Evolutionary conservation across 495 filamentous ascomycete species (phyloP).

Genomic region (Elaphomyces granulatus): DNA sequence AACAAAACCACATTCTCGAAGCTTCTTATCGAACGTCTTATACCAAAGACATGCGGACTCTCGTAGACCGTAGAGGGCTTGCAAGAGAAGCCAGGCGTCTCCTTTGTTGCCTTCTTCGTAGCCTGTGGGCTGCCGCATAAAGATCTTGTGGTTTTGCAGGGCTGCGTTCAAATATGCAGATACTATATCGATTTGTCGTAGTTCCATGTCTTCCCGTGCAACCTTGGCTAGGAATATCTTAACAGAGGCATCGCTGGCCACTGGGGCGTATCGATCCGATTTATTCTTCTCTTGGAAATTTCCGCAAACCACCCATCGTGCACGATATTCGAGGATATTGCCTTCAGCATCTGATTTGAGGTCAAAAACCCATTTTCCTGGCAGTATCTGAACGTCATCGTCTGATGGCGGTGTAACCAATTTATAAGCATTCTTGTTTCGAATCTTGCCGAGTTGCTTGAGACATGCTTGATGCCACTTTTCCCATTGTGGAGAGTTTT

Average conservation of each 20-base stretch:
- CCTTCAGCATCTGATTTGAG: background rate
- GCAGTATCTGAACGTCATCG: background rate
- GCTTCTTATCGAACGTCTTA: background rate
- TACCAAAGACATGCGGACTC: background rate
- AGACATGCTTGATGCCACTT: background rate
- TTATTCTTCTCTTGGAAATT: constrained; percentile 1
- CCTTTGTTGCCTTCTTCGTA: background rate
- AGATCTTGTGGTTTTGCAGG: background rate
- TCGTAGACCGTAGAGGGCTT: background rate
- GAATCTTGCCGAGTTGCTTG: background rate
- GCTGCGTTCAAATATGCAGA: background rate
- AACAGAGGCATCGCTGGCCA: background rate
- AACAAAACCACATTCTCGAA: background rate
- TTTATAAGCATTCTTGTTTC: background rate
- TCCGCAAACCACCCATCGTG: constrained; percentile 2
- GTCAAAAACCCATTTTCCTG: constrained; percentile 2
- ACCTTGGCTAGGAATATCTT: constrained; percentile 1
- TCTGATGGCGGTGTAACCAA: background rate
- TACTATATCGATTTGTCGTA: background rate
- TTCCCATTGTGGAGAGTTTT: background rate
- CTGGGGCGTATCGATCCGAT: background rate
- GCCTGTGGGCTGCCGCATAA: background rate
- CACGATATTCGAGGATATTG: background rate
- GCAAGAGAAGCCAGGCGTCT: background rate
- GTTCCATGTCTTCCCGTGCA: background rate